phyloP scores from a whole-genome alignment of 78 protist species.

The Dictyostelium intermedium region DNA sequence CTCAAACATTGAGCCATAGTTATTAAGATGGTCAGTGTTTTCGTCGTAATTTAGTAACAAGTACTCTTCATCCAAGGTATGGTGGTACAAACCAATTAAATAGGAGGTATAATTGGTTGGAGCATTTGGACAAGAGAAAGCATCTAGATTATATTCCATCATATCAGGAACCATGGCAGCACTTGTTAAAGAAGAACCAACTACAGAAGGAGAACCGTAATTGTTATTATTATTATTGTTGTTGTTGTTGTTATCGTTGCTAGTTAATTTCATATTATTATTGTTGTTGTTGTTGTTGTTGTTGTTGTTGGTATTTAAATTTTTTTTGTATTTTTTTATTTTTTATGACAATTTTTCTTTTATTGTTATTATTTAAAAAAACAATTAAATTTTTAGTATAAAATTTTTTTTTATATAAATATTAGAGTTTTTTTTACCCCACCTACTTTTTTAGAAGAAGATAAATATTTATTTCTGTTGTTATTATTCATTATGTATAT shows the following conservation, averaged over 20 bases:
- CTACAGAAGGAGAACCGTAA: neutral
- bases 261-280: neutral
- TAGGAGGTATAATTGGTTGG: conserved; percentile 11
- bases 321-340: neutral
- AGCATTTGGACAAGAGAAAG: neutral
- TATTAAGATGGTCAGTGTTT: neutral
- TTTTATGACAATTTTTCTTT: conserved; percentile 11
- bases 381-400: conserved; percentile 11
- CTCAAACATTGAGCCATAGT: conserved; percentile 21
- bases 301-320: neutral
- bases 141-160: neutral
- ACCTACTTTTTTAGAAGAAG: conserved; percentile 23
- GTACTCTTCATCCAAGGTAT: neutral
- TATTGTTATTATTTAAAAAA: neutral
- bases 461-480: neutral
- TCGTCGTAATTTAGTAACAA: neutral
- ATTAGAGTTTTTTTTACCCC: neutral
- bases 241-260: neutral
- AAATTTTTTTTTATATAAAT: neutral
- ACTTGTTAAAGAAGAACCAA: neutral
- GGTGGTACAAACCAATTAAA: neutral
- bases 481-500: conserved; percentile 1
- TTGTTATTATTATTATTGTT: neutral
- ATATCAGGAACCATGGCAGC: neutral
- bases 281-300: neutral